Evolutionary conservation across 495 filamentous ascomycete genomes (phyloP).

Genomic region (Penicillium steckii): DNA sequence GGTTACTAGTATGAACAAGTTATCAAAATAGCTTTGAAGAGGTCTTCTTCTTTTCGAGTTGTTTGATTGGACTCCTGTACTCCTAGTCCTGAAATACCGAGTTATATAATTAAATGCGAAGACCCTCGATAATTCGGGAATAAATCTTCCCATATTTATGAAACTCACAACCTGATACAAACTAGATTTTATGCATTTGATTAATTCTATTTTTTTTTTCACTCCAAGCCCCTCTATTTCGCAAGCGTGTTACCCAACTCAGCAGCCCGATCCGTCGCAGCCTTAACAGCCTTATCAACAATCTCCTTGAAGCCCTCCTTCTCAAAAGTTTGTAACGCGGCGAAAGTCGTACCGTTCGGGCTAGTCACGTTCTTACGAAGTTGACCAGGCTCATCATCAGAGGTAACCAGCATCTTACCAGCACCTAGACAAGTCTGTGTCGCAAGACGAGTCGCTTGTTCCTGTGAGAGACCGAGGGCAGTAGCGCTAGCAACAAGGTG

Average conservation of each 20-base stretch:
- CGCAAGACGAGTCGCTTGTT: slow-evolving; percentile 41
- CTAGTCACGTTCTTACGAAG: slow-evolving; percentile 46
- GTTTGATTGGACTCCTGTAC: too few species aligned
- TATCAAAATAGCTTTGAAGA: too few species aligned
- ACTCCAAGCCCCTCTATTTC: neutral
- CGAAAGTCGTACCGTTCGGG: slow-evolving; percentile 42
- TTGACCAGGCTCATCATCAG: slow-evolving; percentile 33
- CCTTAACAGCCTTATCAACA: slow-evolving; percentile 40
- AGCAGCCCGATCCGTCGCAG: slow-evolving; percentile 35
- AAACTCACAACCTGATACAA: neutral
- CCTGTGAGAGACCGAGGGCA: slow-evolving; percentile 33
- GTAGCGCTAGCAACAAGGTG: slow-evolving; percentile 40
- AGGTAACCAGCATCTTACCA: slow-evolving; percentile 41
- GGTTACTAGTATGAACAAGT: too few species aligned
- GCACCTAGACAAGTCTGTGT: slow-evolving; percentile 43
- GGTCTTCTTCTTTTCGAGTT: too few species aligned
- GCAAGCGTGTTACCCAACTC: slow-evolving; percentile 29
- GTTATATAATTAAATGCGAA: too few species aligned
- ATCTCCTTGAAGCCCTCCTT: slow-evolving; percentile 31
- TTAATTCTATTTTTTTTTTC: neutral
- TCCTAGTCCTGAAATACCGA: too few species aligned
- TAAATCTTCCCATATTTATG: neutral
- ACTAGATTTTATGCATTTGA: neutral
- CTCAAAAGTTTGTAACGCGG: slow-evolving; percentile 39
- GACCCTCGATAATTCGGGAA: too few species aligned